Evolutionary conservation across 2,329 filamentous ascomycete genomes (phyloP), one percentile per base, ranked within the genome.

Genomic region (Daldinia sp.): DNA sequence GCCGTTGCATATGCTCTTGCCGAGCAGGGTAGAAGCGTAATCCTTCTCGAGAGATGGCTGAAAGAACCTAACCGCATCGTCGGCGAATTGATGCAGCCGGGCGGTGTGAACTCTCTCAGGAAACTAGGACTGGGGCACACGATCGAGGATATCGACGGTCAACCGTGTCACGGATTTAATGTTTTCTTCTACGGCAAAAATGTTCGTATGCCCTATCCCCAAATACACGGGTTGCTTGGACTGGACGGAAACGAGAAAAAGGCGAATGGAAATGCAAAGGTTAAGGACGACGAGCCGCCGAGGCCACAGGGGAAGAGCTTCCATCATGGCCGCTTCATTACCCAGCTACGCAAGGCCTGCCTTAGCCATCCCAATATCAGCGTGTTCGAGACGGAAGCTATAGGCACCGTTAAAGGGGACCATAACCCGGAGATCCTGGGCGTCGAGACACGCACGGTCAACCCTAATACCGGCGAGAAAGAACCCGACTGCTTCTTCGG

Each of bases 21-120:
- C 66, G 90, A 92, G 74, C 96, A 98, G 82, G 94, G 94, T 60
- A 90, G 96, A 70, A 97, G 92, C 79, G 94, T 99, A 28, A 87
- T 98, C 28, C 84, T 99, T 58, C 88, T 99, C 57, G 96, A 99
- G 83, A 88, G 89, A 76, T 97, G 90, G 82, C 85, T 98, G 81
- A 93, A 93, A 81, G 92, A 98, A 83, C 96, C 96, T 20, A 92
- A 98, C 82, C 90, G 96, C 71, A 99, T 99, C 73, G 94, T 99
- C 54, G 96, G 96, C 74, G 96, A 99, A 83, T 83, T 99, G 72
- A 84, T 99, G 74, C 96, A 99, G 81, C 96, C 96, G 0, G 96
- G 96, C 57, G 96, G 96, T 56, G 90, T 97, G 37, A 85, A 88
- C 59, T 92, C 96, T 6, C 85, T 99, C 75, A 87, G 90, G 76